Percentiles rank a stretch among this genome's conserved stretches.
Conservation (phyloP, 148 eudicot species). For the Rhododendron kiyosumense region DNA sequence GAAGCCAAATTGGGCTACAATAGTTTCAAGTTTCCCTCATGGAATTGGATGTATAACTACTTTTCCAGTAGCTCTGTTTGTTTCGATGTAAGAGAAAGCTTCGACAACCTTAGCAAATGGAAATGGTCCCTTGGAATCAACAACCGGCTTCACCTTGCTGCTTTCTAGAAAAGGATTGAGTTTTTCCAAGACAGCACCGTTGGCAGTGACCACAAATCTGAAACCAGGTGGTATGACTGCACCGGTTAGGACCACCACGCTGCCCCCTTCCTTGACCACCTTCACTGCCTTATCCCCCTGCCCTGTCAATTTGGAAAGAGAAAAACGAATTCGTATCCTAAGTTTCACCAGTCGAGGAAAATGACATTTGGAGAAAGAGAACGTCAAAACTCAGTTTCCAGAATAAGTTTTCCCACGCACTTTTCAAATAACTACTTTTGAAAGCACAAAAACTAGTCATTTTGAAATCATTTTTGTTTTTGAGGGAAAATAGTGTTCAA, state of each 20-base stretch:
- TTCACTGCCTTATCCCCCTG: constrained; percentile 73
- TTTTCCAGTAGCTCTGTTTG: constrained; percentile 83
- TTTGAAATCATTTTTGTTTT: neutral
- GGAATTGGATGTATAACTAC: constrained; percentile 84
- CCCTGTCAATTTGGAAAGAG: constrained; percentile 34
- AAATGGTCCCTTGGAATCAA: constrained; percentile 84
- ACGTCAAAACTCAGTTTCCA: neutral
- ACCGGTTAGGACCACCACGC: constrained; percentile 74
- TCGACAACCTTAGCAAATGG: constrained; percentile 67
- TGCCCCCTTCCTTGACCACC: constrained; percentile 86
- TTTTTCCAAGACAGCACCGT: constrained; percentile 62
- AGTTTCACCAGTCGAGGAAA: neutral
- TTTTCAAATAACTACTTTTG: neutral
- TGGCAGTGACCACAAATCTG: constrained; percentile 79
- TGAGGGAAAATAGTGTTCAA: neutral
- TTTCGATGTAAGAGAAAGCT: constrained; percentile 80
- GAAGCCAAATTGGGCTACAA: neutral
- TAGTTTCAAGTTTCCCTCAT: constrained; percentile 14
- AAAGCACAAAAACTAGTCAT: neutral
- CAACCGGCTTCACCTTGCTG: constrained; percentile 69
- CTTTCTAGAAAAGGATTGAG: constrained; percentile 75
- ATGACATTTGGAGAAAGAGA: neutral
- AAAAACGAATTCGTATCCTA: neutral
- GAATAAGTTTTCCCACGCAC: neutral
- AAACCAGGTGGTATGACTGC: constrained; percentile 85